Percentiles rank a stretch among this genome's conserved stretches.
Conservation (phyloP, 2,329 filamentous ascomycete genomes). For the Elsinoe perseae region DNA sequence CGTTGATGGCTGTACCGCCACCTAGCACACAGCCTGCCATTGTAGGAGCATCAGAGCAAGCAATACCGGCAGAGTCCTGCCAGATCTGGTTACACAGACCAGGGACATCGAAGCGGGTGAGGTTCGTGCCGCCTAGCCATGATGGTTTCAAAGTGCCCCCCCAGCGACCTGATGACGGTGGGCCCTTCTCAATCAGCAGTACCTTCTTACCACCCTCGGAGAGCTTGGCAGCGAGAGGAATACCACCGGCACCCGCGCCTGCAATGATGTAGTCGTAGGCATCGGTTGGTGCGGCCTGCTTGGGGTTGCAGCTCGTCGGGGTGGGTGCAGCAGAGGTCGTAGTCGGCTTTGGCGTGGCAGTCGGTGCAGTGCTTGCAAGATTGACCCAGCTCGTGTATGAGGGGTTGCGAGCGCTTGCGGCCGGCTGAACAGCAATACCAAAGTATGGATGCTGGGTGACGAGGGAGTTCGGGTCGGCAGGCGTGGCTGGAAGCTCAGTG, state of each 20-base stretch:
- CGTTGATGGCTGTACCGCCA: constrained; percentile 59
- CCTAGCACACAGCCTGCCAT: constrained; percentile 67
- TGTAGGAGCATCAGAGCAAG: constrained; percentile 60
- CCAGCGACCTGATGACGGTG: constrained; percentile 54
- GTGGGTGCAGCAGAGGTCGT: not conserved
- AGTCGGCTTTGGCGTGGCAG: not conserved
- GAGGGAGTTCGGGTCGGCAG: constrained; percentile 10
- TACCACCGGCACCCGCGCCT: constrained; percentile 54
- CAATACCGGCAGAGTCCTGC: constrained; percentile 50
- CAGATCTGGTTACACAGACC: constrained; percentile 66
- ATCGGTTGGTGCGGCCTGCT: constrained; percentile 32
- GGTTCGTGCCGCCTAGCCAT: constrained; percentile 56
- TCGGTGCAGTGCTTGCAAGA: constrained; percentile 30
- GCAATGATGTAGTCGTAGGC: constrained; percentile 58
- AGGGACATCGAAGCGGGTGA: constrained; percentile 65
- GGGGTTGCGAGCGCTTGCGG: constrained; percentile 20
- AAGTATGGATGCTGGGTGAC: constrained; percentile 15
- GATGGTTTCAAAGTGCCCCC: constrained; percentile 52
- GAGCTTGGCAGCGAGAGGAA: constrained; percentile 53
- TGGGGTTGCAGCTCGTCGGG: constrained; percentile 21
- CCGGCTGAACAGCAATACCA: constrained; percentile 16
- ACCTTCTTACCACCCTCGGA: constrained; percentile 59
- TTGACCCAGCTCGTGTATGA: constrained; percentile 27
- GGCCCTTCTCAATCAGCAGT: constrained; percentile 46
- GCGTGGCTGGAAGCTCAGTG: constrained; percentile 3